Base-by-base conservation (phyloP, 2,329 filamentous ascomycete species). In the Cladophialophora carrionii region DNA sequence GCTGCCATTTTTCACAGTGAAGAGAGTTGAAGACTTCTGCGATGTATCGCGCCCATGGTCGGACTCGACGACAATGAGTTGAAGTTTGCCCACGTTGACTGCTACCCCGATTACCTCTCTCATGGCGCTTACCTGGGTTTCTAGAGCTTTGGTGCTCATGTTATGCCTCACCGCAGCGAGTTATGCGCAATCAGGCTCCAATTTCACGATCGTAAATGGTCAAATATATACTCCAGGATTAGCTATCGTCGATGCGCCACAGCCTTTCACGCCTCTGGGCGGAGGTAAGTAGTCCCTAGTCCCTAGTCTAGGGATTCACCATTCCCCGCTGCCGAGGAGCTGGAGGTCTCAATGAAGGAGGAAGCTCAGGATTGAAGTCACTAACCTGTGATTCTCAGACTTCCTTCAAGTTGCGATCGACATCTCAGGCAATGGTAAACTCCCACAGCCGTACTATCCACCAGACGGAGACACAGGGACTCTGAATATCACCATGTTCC, bases 201-300 rank as follows among this genome's bases (percentile, higher is more conserved):
- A 46, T 12, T 61, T 65, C 20, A 65, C 63, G 41, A 61, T 65
- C 24, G 67, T 85, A 24, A 85, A 85, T 70, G 88, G 88, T 17
- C 87, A 90, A 71, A 84, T 91, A 61, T 90, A 84, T 72, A 91
- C 88, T 0, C 88, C 88, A 0, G 88, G 88, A 0, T 82, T 90
- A 62, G 87, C 83, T 26, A 84, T 90, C 62, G 78, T 90, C 41
- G 84, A 90, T 75, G 82, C 88, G 34, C 87, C 87, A 12, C 87
- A 89, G 67, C 87, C 87, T 4, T 82, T 83, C 57, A 88, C 87
- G 10, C 86, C 87, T 0, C 74, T 88, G 41, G 87, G 87, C 66
- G 87, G 87, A 76, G 82, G 86, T 86, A 75, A 72, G 83, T 17
- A 6, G 9, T 22, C 22, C 12, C 48, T 17, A 6, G 9, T 22